Base-by-base conservation (phyloP, 129 eudicot genomes). In the Chrysanthemum lavandulifolium region DNA sequence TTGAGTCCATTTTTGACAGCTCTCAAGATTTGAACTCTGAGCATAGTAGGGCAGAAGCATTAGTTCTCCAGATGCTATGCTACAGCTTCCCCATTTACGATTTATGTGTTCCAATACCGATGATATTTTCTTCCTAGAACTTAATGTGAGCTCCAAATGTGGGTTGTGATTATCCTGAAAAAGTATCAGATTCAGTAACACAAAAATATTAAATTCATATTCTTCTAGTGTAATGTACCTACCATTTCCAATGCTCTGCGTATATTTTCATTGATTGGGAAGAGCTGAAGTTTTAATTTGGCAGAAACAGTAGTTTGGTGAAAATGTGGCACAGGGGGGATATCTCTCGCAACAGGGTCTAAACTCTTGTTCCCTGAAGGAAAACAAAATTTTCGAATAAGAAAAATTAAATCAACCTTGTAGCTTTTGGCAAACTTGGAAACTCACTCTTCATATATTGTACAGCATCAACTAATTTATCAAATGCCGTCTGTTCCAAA, bases 231-330 rank as follows among this genome's bases (percentile, higher is more conserved):
- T 16, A n/a, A n/a, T 58, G 57, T 73, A 76, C 80, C 36, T 78
- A 93, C 97, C 90, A 73, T 76, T 88, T 94, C 97, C 79, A 90
- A 71, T 59, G 96, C 87, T 81, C 80, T 94, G 75, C 92, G 85
- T 71, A 91, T 84, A 68, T 69, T 76, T 59, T 94, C 99, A 73
- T 86, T 89, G 43, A 94, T 72, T 11, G 99, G 99, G 65, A 94
- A 94, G 75, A 94, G 69, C 84, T 94, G 99, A 50, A 94, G 96
- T 86, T 88, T 90, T 13, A 94, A 88, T 75, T 94, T 94, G 69
- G 74, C 82, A 5, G 64, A 40, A 50, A 72, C 53, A 58, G 10
- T 45, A 52, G 60, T 78, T 60, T 72, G 86, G 15, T 80, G 33
- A 68, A 73, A 52, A 40, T 68, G 16, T 68, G 83, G 87, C 21